Evolutionary conservation across 805 yeast genomes (phyloP).

Genomic region (Wickerhamomyces canadensis): DNA sequence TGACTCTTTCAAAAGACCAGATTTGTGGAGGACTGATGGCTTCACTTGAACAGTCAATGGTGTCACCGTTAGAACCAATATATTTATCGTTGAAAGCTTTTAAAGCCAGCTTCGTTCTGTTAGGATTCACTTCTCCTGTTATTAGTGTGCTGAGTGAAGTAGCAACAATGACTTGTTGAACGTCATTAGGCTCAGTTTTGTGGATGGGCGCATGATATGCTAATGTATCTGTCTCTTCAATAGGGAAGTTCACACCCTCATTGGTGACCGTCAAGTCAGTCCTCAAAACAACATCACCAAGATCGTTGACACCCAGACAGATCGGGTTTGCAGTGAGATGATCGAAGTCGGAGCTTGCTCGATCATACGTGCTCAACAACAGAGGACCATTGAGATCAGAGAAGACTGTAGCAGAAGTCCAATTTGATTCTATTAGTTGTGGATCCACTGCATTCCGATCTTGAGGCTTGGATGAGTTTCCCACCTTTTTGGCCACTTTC

Average conservation of each 20-base stretch:
- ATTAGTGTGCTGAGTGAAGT: slow-evolving; percentile 8
- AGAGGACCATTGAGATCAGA: slow-evolving; percentile 30
- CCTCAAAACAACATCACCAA: slow-evolving; percentile 1
- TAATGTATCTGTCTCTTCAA: slow-evolving; percentile 2
- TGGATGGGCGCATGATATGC: slow-evolving; percentile 9
- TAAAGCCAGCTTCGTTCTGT: slow-evolving; percentile 19
- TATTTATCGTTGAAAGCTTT: slow-evolving; percentile 26
- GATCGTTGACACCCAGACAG: slow-evolving; percentile 1
- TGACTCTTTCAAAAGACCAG: slow-evolving; percentile 17
- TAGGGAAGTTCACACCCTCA: slow-evolving; percentile 6
- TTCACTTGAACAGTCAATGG: slow-evolving; percentile 23
- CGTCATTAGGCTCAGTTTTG: slow-evolving; percentile 25
- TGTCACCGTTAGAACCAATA: slow-evolving; percentile 13
- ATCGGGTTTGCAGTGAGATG: not conserved
- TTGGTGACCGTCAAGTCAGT: slow-evolving; percentile 1
- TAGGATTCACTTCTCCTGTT: slow-evolving; percentile 3
- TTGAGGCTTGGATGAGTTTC: not conserved
- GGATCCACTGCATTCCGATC: slow-evolving; percentile 4
- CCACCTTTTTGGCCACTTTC: slow-evolving; percentile 4
- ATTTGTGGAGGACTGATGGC: slow-evolving; percentile 30
- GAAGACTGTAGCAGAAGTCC: slow-evolving; percentile 23
- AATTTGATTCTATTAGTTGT: slow-evolving; percentile 9
- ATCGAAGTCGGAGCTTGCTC: not conserved
- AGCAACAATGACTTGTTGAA: slow-evolving; percentile 29
- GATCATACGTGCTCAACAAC: slow-evolving; percentile 14